A percentile compares a stretch with the other conserved stretches of the same genome.
phyloP scores from a whole-genome alignment of 768 basidiomycete species.

The Suillus placidus region DNA sequence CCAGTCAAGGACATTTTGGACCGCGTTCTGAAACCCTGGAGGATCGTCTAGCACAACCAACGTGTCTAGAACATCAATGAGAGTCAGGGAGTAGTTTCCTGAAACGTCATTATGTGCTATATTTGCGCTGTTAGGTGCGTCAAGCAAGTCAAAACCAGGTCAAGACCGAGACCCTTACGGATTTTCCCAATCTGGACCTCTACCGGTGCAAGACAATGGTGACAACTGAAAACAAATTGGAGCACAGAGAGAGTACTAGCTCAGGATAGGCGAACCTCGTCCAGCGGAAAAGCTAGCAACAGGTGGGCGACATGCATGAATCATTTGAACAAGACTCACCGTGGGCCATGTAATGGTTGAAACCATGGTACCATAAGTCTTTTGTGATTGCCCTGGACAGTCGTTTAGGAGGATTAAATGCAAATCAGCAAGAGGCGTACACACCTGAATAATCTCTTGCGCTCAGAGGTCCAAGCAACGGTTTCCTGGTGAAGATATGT shows the following conservation, averaged over 20 bases:
- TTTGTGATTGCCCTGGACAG: constrained; percentile 63
- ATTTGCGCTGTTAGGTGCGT: constrained; percentile 52
- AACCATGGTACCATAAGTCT: constrained; percentile 90
- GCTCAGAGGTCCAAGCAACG: constrained; percentile 59
- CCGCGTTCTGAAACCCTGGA: constrained; percentile 79
- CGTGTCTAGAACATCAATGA: constrained; percentile 84
- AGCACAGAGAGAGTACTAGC: neutral
- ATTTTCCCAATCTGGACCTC: constrained; percentile 85
- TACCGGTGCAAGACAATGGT: constrained; percentile 83
- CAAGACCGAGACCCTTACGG: constrained; percentile 53
- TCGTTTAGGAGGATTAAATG: constrained; percentile 9
- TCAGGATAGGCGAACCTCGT: constrained; percentile 58
- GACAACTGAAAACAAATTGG: constrained; percentile 55
- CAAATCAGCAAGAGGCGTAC: constrained; percentile 22
- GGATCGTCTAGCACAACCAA: constrained; percentile 86
- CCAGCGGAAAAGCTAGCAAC: constrained; percentile 75
- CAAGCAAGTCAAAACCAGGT: constrained; percentile 11
- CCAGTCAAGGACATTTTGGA: constrained; percentile 77
- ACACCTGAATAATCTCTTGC: constrained; percentile 60
- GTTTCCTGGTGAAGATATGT: constrained; percentile 22
- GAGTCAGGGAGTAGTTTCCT: constrained; percentile 88
- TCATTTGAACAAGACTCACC: constrained; percentile 46
- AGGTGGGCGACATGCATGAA: constrained; percentile 19
- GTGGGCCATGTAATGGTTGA: constrained; percentile 82
- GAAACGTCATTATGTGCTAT: constrained; percentile 88